A percentile compares a stretch with the other conserved stretches of the same genome.
Conservation (phyloP, 148 eudicot species). For the Persicaria maculosa region DNA sequence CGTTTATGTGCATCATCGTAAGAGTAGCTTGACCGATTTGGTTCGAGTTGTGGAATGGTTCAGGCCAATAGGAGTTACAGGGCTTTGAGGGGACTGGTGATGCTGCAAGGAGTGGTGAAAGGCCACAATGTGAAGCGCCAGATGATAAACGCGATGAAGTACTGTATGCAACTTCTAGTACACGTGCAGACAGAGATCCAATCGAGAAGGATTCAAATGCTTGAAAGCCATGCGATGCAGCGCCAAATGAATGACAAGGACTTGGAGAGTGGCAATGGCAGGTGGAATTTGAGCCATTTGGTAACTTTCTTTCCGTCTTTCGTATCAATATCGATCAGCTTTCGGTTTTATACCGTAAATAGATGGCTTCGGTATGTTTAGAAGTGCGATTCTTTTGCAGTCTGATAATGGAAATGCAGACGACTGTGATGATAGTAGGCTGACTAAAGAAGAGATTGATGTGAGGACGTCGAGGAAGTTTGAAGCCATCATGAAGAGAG, state of each 20-base stretch:
- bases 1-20: background rate
- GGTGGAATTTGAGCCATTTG: conserved; percentile 26
- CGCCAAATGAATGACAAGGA: conserved; percentile 56
- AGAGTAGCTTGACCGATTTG: conserved; percentile 4
- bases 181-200: conserved; percentile 83
- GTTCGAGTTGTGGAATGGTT: background rate
- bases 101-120: conserved; percentile 88
- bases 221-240: conserved; percentile 66
- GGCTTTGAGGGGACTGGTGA: conserved; percentile 78
- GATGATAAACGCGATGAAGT: conserved; percentile 74
- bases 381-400: no score
- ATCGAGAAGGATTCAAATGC: conserved; percentile 80
- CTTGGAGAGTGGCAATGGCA: conserved; percentile 39
- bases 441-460: no score
- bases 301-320: background rate
- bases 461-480: no score
- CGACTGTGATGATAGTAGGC: no score
- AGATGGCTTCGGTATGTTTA: no score
- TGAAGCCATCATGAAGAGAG: no score
- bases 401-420: no score
- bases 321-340: no score
- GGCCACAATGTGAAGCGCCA: conserved; percentile 82
- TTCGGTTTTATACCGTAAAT: no score
- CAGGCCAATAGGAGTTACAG: conserved; percentile 84
- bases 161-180: conserved; percentile 84